These are phyloP conservation scores for Annulohypoxylon truncatum DNA, from an alignment of 2,329 filamentous ascomycete species.

Conservation along the genomic window DNA sequence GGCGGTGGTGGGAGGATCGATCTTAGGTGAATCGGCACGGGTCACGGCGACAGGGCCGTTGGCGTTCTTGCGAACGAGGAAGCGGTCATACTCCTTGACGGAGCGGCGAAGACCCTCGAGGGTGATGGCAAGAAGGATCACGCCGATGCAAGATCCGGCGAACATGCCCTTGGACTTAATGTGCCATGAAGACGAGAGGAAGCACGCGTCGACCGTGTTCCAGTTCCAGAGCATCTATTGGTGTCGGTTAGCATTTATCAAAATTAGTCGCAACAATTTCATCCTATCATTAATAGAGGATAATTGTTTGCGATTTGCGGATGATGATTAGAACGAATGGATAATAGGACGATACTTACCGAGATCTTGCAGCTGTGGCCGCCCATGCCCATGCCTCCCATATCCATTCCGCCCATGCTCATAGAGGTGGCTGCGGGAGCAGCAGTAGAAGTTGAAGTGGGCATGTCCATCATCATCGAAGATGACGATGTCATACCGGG, in stretches of 20 bases:
- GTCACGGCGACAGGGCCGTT: slow-evolving; percentile 31
- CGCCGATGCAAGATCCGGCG: slow-evolving; percentile 82
- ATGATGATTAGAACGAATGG: background rate
- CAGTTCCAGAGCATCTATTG: slow-evolving; percentile 83
- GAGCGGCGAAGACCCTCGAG: slow-evolving; percentile 79
- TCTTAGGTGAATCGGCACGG: slow-evolving; percentile 35
- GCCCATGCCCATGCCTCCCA: too few species aligned
- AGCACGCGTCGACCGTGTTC: slow-evolving; percentile 78
- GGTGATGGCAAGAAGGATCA: slow-evolving; percentile 76
- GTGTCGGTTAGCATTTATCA: slow-evolving; percentile 10
- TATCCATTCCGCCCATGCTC: slow-evolving; percentile 31
- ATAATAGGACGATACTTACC: slow-evolving; percentile 51
- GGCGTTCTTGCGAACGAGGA: slow-evolving; percentile 67
- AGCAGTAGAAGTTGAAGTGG: slow-evolving; percentile 29
- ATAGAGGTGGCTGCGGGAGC: slow-evolving; percentile 12
- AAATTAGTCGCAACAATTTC: slow-evolving; percentile 14
- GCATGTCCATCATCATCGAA: slow-evolving; percentile 31
- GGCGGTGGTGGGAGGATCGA: background rate
- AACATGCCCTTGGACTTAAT: slow-evolving; percentile 78
- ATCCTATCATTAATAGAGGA: background rate
- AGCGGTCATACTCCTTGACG: slow-evolving; percentile 78
- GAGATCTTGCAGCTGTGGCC: slow-evolving; percentile 57
- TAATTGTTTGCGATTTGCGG: background rate
- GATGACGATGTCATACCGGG: background rate
- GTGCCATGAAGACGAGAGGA: slow-evolving; percentile 77